Conservation (phyloP, 345 rosid genomes). For the Hibiscus mutabilis region DNA sequence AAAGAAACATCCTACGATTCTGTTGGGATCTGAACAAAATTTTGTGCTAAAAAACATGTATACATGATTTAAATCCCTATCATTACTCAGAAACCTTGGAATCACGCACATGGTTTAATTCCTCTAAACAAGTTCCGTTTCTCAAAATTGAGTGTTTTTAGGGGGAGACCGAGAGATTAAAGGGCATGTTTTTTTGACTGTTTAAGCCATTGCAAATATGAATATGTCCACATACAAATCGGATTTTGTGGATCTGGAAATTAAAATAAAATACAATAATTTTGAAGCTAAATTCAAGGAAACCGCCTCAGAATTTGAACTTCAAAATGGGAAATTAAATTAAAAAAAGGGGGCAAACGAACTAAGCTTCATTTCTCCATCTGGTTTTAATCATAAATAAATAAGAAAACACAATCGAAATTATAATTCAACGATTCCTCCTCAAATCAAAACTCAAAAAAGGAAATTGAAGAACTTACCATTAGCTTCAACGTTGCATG, state of each 20-base stretch:
- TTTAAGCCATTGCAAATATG: slow-evolving; percentile 12
- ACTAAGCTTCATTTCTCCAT: no score
- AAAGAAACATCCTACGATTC: not conserved
- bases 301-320: not conserved
- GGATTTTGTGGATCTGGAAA: slow-evolving; percentile 21
- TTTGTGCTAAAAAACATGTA: not conserved
- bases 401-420: no score
- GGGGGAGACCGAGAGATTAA: slow-evolving; percentile 6
- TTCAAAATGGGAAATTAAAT: not conserved
- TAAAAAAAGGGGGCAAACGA: not conserved
- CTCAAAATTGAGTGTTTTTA: not conserved
- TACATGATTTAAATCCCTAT: not conserved
- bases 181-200: not conserved
- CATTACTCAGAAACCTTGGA: not conserved
- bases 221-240: slow-evolving; percentile 14
- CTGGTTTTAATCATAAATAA: no score
- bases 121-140: no score
- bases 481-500: slow-evolving; percentile 39
- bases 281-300: not conserved
- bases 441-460: no score
- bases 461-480: slow-evolving; percentile 25
- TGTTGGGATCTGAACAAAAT: slow-evolving; percentile 1
- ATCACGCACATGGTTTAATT: slow-evolving; percentile 6
- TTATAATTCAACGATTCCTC: no score
- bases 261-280: not conserved